Base-by-base conservation (phyloP, 2,329 filamentous ascomycete genomes). In the Cladosporium velox region DNA sequence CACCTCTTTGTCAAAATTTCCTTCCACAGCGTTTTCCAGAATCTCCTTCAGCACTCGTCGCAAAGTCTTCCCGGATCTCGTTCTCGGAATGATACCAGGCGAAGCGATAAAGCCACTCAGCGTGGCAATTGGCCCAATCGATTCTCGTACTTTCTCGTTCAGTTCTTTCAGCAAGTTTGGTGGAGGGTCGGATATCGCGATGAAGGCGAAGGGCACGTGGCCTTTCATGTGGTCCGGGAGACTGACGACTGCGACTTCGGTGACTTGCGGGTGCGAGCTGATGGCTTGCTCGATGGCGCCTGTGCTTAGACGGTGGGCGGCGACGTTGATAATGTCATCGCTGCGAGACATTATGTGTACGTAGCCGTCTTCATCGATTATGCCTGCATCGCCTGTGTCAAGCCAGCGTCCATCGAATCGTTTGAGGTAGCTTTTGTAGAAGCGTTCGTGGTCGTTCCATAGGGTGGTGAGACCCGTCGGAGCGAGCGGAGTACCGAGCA, bases 321-420 rank as follows among this genome's bases (percentile, higher is more conserved):
- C 93, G n/a, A 97, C 93, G 75, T 97, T 97, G 75, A 97, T 93
- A 67, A 97, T 90, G 77, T 97, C 93, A 79, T 97, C 93, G 35
- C 84, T 84, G 63, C 87, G 78, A 3, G 83, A 82, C 85, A 89
- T 88, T 71, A 90, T 83, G 71, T 87, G 85, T 35, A 88, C 82
- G 70, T 88, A 88, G 4, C 86, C 87, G 49, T 94, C 89, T 15
- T 85, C 77, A 74, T 97, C 93, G 66, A 97, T 88, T 82, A 93
- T 88, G 0, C 94, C 93, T 0, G 92, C 90, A 76, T 98, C 93
- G 2, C 93, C 94, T 0, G 93, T 97, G 75, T 98, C 93, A 52
- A 97, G 79, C 91, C 92, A 97, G 71, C 86, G 86, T 0, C 92
- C 92, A 6, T 86, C 73, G 74, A 97, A 98, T 15, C 93, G 84